Percentiles rank a stretch among this genome's conserved stretches.
Evolutionary conservation across 1,284 basidiomycete species (phyloP).

Genomic region (Marasmius oreades): DNA sequence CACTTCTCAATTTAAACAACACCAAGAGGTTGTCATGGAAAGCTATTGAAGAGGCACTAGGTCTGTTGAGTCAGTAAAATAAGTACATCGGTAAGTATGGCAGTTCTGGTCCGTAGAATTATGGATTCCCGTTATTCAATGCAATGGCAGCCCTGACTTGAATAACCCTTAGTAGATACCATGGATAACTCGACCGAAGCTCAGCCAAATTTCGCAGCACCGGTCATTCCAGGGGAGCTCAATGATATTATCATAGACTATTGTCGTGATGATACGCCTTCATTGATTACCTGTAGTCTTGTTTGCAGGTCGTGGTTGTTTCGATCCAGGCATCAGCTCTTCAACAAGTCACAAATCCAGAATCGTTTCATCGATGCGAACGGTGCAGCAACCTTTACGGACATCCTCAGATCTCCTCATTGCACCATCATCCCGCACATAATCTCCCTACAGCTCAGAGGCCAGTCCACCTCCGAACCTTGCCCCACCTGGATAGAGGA

Average conservation of each 20-base stretch:
- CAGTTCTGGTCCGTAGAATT: too few species aligned
- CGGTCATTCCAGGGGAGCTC: background rate
- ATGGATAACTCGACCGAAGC: background rate
- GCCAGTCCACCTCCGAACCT: background rate
- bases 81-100: too few species aligned
- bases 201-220: background rate
- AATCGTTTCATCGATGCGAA: background rate
- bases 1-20: too few species aligned
- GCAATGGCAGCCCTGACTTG: too few species aligned
- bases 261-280: background rate
- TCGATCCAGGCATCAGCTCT: background rate
- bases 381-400: background rate
- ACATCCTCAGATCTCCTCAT: background rate
- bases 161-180: too few species aligned
- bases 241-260: slow-evolving; percentile 1
- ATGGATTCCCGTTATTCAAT: too few species aligned
- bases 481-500: background rate
- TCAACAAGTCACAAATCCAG: background rate
- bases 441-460: background rate
- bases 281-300: background rate
- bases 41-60: too few species aligned
- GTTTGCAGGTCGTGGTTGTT: background rate
- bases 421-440: background rate
- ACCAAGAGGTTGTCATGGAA: too few species aligned
- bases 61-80: too few species aligned